A percentile compares a stretch with the other conserved stretches of the same genome.
phyloP scores from a whole-genome alignment of 2,329 filamentous ascomycete species.

The Hypocreales sp. region DNA sequence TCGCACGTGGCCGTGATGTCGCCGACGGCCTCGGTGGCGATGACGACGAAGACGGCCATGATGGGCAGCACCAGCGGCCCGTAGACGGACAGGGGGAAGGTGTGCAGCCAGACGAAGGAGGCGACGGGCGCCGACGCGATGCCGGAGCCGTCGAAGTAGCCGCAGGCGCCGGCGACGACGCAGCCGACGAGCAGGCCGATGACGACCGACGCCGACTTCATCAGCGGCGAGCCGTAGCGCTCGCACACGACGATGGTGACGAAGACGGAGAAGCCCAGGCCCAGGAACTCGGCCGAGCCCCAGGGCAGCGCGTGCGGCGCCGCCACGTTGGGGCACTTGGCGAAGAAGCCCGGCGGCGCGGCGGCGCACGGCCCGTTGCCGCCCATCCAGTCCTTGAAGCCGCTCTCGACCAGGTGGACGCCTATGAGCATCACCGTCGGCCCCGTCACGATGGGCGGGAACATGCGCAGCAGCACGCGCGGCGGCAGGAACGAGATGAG shows the following conservation, averaged over 20 bases:
- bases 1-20: conserved; percentile 73
- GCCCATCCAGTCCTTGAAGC: conserved; percentile 66
- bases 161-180: conserved; percentile 61
- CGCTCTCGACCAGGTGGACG: conserved; percentile 53
- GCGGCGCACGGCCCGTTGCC: conserved; percentile 45
- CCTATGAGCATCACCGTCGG: conserved; percentile 59
- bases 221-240: conserved; percentile 67
- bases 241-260: conserved; percentile 67
- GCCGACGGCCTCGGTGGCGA: conserved; percentile 66
- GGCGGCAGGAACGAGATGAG: conserved; percentile 61
- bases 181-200: conserved; percentile 61
- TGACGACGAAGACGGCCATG: conserved; percentile 54
- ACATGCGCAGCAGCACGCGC: conserved; percentile 51
- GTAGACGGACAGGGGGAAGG: conserved; percentile 57
- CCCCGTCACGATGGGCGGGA: conserved; percentile 66
- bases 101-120: conserved; percentile 68
- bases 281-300: conserved; percentile 67
- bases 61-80: conserved; percentile 59
- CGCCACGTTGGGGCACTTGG: conserved; percentile 47
- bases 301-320: conserved; percentile 61
- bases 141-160: conserved; percentile 60
- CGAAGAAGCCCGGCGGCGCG: conserved; percentile 31
- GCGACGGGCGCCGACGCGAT: conserved; percentile 57
- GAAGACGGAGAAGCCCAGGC: conserved; percentile 67
- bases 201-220: conserved; percentile 68